Percentiles rank a stretch among this genome's conserved stretches.
Evolutionary conservation across 352 stramenopile genomes (phyloP).

Genomic region (Elongisporangium prolatum): DNA sequence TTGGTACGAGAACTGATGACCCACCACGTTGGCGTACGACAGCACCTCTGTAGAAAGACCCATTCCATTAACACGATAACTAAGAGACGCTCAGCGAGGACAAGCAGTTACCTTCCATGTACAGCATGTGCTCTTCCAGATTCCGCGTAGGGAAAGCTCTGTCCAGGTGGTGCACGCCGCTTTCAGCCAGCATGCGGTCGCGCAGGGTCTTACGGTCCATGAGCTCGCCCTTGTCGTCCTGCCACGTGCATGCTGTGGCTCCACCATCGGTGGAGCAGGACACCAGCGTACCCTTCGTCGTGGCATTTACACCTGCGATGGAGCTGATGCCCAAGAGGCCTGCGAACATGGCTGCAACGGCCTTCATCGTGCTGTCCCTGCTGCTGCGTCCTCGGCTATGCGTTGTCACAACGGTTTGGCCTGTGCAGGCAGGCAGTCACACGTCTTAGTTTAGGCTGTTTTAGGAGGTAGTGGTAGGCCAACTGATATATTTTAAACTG

Average conservation of each 20-base stretch:
- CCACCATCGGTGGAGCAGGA: slow-evolving; percentile 22
- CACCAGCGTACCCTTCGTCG: slow-evolving; percentile 38
- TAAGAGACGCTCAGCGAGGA: background rate
- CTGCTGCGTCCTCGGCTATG: background rate
- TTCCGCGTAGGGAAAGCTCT: slow-evolving; percentile 31
- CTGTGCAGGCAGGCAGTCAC: background rate
- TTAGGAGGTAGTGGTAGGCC: background rate
- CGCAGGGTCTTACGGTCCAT: slow-evolving; percentile 36
- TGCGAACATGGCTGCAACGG: slow-evolving; percentile 6
- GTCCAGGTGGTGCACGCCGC: slow-evolving; percentile 19
- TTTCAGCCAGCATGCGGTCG: slow-evolving; percentile 40
- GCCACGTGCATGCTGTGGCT: slow-evolving; percentile 46
- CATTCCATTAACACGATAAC: background rate
- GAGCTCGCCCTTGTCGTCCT: slow-evolving; percentile 31
- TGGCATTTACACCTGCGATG: slow-evolving; percentile 4
- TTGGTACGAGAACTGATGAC: slow-evolving; percentile 57
- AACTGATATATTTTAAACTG: background rate
- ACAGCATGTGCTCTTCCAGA: slow-evolving; percentile 69
- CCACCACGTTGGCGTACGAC: slow-evolving; percentile 44
- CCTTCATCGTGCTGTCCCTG: background rate
- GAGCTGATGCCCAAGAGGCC: slow-evolving; percentile 7
- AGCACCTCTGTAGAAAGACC: slow-evolving; percentile 36
- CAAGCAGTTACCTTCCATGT: slow-evolving; percentile 53
- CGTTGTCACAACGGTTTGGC: background rate
- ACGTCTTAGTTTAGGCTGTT: background rate